Base-by-base conservation (phyloP, 176 grass and related monocot genomes). In the Cenchrus americanus region DNA sequence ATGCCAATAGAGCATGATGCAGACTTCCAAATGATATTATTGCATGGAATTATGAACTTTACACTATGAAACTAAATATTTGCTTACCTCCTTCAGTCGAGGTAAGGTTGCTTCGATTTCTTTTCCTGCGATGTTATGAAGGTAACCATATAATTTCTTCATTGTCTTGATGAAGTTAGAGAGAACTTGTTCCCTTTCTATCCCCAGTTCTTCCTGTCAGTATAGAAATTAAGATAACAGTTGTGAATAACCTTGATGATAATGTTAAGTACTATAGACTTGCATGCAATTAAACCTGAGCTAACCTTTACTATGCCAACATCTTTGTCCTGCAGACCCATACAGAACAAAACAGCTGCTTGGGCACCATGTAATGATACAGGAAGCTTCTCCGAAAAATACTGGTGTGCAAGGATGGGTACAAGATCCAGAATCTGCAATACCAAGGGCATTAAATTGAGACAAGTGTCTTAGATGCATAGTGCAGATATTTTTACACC, bases 391-490 rank as follows among this genome's bases (percentile, higher is more conserved):
- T 92, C 91, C 24, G 94, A 88, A 77, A 98, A 98, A 93, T 94
- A 98, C 79, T 83, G 82, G 24, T 95, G 96, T 75, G 96, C 93
- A 64, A 98, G 73, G 34, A 88, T 90, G 57, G 91, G 96, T 42
- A 98, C 71, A 90, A 98, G 93, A 60, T 98, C 96, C 60, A 98
- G 81, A 90, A 98, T 98, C 96, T 98, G 86, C 72, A 89, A 73
- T 55, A 76, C 23, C 14, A 40, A 85, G 17, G 23, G 54, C 0
- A 61, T 37, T 49, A 5, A 75, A 71, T 44, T 65, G 49, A 10
- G 13, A 73, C 22, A 17, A 14, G 34, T 82, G 27, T 13, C 14
- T 58, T 26, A 77, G 76, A 66, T 66, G 26, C 44, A 86, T 32
- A 21, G 19, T 66, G 6, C 65, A 40, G 26, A 41, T 48, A 50